These are phyloP conservation scores for Colletotrichum simmondsii DNA, from an alignment of 2,329 filamentous ascomycete species.

Conservation along the genomic window DNA sequence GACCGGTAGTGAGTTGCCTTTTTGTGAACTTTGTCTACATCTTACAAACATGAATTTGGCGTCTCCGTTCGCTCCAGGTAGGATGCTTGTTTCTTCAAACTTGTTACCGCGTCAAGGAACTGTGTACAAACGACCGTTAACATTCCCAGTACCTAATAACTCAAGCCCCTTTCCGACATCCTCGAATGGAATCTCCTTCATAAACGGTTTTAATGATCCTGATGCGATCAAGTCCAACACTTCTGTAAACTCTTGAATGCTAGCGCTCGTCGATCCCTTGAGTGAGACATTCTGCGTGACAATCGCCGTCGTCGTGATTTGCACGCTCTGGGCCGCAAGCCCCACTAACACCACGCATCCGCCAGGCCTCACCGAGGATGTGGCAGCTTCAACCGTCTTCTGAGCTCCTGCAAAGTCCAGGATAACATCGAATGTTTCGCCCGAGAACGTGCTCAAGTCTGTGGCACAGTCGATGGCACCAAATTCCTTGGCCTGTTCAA, in stretches of 20 bases:
- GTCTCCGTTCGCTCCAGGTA: no score
- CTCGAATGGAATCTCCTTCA: not conserved
- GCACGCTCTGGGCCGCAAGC: slow-evolving; percentile 5
- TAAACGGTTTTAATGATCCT: not conserved
- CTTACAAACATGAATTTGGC: no score
- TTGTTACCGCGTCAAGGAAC: not conserved
- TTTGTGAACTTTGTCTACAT: no score
- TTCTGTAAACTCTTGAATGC: no score
- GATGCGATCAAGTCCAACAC: slow-evolving; percentile 6
- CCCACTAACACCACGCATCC: slow-evolving; percentile 28
- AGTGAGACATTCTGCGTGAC: no score
- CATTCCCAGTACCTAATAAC: not conserved
- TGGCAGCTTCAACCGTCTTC: slow-evolving; percentile 11
- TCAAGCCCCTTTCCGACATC: not conserved
- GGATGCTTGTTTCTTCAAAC: no score
- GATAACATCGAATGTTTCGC: slow-evolving; percentile 15
- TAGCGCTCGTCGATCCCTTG: no score
- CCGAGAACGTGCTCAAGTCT: not conserved
- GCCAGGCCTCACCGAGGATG: slow-evolving; percentile 9
- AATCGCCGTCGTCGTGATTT: not conserved
- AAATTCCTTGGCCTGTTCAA: slow-evolving; percentile 1
- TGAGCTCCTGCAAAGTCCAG: slow-evolving; percentile 27
- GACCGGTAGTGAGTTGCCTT: no score
- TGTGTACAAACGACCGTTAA: not conserved
- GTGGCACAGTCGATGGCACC: not conserved